Evolutionary conservation across 2,329 filamentous ascomycete genomes (phyloP).

Genomic region (Phialophora macrospora): DNA sequence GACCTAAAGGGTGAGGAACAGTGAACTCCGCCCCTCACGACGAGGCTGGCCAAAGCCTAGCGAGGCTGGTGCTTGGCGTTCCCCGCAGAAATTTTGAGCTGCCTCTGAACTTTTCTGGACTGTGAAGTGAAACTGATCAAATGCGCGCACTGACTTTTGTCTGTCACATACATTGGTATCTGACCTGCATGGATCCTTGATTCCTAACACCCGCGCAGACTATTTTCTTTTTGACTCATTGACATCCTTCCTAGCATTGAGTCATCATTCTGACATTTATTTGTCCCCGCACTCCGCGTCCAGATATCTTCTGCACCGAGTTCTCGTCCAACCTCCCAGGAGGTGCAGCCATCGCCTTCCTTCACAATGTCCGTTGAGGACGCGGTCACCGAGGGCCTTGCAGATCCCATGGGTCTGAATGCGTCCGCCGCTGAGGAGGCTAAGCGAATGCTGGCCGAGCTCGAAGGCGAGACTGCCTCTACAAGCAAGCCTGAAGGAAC

Average conservation of each 20-base stretch:
- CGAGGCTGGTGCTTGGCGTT: slow-evolving; percentile 8
- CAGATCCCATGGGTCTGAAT: slow-evolving; percentile 43
- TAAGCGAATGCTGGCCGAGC: slow-evolving; percentile 52
- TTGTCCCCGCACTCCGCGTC: slow-evolving; percentile 3
- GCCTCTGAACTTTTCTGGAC: not conserved
- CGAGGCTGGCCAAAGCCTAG: not conserved
- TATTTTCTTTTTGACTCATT: slow-evolving; percentile 2
- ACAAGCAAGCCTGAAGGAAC: slow-evolving; percentile 19
- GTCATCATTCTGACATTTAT: not conserved
- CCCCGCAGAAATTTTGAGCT: slow-evolving; percentile 14
- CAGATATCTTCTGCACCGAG: not conserved
- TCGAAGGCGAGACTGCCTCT: slow-evolving; percentile 45
- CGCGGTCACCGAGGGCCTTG: slow-evolving; percentile 33
- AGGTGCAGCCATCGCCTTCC: not conserved
- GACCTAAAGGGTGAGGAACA: not conserved
- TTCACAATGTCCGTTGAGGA: slow-evolving; percentile 37
- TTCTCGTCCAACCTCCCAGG: not conserved
- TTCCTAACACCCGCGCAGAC: not conserved
- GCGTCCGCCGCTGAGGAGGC: slow-evolving; percentile 54
- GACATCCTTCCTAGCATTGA: not conserved
- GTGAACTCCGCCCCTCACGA: not conserved
- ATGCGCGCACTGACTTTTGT: not conserved
- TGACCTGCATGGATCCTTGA: not conserved
- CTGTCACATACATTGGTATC: not conserved
- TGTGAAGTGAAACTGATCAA: not conserved